These are phyloP conservation scores for Solanum chmielewskii DNA, from an alignment of 257 asterid genomes.

Conservation along the genomic window DNA sequence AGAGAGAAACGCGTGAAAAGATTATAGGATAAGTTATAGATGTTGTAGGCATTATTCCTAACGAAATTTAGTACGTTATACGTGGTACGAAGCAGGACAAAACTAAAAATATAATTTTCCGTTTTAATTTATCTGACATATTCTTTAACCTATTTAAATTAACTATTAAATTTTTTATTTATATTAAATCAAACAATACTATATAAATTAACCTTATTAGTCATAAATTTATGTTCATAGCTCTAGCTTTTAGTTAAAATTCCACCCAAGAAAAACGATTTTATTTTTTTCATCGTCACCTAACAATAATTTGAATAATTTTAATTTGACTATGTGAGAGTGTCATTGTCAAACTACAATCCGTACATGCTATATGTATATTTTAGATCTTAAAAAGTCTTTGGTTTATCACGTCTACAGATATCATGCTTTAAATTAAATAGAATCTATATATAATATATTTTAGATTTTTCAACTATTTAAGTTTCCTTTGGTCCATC, in stretches of 20 bases:
- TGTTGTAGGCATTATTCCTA: not conserved
- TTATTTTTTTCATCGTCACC: not conserved
- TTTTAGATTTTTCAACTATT: not conserved
- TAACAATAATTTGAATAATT: not conserved
- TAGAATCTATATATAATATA: not conserved
- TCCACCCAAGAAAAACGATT: not conserved
- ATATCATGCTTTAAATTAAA: not conserved
- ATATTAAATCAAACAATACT: too few relatives aligned
- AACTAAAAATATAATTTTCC: not conserved
- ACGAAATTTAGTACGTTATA: not conserved
- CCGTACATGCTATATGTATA: not conserved
- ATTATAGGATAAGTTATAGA: not conserved
- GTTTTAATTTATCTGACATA: not conserved
- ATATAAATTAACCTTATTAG: not conserved
- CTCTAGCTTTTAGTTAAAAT: not conserved
- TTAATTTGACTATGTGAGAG: not conserved
- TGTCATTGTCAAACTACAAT: not conserved
- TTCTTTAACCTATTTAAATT: too few relatives aligned
- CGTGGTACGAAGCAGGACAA: not conserved
- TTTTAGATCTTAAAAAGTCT: not conserved
- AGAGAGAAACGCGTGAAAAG: conserved; percentile 2
- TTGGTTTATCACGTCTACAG: not conserved
- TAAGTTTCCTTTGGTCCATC: not conserved
- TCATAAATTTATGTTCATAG: not conserved
- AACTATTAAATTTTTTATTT: too few relatives aligned